Conservation (phyloP, 768 basidiomycete species). For the Crassisporium funariophilum region DNA sequence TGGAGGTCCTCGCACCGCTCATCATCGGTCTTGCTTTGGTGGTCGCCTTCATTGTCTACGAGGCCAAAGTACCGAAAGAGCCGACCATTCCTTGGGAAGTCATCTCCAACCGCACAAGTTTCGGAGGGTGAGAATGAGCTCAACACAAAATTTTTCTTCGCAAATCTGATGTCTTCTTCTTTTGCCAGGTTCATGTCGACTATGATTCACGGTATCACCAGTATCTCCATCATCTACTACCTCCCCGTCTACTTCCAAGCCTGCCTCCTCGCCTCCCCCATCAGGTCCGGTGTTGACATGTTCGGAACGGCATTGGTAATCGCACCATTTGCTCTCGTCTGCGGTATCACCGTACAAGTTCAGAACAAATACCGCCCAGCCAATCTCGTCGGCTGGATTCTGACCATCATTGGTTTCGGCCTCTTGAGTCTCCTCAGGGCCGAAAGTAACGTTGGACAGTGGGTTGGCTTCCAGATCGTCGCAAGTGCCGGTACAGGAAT, state of each 20-base stretch:
- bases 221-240: conserved; percentile 25
- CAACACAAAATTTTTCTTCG: background rate
- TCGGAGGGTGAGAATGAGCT: conserved; percentile 33
- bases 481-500: conserved; percentile 18
- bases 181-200: conserved; percentile 32
- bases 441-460: conserved; percentile 3
- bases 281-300: conserved; percentile 37
- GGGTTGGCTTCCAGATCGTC: conserved; percentile 24
- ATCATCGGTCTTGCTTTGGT: conserved; percentile 43
- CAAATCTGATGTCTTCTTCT: background rate
- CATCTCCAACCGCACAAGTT: conserved; percentile 36
- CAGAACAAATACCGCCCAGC: conserved; percentile 12
- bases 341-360: background rate
- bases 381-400: conserved; percentile 36
- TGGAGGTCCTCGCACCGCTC: conserved; percentile 45
- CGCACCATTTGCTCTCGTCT: conserved; percentile 40
- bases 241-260: conserved; percentile 52
- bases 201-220: conserved; percentile 27
- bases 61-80: conserved; percentile 30
- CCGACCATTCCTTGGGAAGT: conserved; percentile 24
- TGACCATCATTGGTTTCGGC: conserved; percentile 39
- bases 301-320: conserved; percentile 33
- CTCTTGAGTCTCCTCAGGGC: conserved; percentile 24
- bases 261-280: conserved; percentile 36
- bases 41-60: conserved; percentile 42